Evolutionary conservation across 257 asterid genomes (phyloP).

Genomic region (Fraxinus excelsior): DNA sequence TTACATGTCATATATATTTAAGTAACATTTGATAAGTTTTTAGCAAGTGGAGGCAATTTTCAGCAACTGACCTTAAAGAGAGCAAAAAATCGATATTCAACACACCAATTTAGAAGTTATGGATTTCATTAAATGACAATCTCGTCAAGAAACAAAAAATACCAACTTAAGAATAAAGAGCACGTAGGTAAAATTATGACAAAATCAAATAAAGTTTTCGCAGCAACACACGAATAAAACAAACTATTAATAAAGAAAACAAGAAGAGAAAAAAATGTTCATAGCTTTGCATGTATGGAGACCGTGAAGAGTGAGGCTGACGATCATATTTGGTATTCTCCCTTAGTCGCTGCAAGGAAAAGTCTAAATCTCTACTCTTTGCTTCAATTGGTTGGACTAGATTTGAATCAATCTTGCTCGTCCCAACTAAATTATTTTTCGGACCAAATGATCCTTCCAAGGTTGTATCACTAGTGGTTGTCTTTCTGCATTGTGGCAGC

Average conservation of each 20-base stretch:
- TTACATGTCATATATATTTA: not conserved
- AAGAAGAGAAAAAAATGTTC: not conserved
- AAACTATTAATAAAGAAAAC: not conserved
- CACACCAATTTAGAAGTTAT: not conserved
- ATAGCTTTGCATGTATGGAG: not conserved
- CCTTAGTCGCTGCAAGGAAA: not conserved
- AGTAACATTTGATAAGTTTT: not conserved
- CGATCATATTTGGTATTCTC: not conserved
- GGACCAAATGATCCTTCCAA: not conserved
- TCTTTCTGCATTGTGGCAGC: not conserved
- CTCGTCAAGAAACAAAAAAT: too few species aligned
- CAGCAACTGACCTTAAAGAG: not conserved
- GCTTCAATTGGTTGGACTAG: not conserved
- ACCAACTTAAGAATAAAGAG: too few species aligned
- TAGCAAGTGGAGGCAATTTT: not conserved
- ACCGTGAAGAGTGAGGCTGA: not conserved
- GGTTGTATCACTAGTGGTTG: too few species aligned
- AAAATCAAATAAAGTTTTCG: not conserved
- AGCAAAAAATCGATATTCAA: not conserved
- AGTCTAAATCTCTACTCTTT: not conserved
- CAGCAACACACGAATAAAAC: not conserved
- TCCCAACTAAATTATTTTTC: not conserved
- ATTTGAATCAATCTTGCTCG: not conserved
- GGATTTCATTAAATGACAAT: too few species aligned
- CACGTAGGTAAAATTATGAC: too few species aligned